Conservation (phyloP, 164 flowering plant species). For the Warburgia ugandensis region DNA sequence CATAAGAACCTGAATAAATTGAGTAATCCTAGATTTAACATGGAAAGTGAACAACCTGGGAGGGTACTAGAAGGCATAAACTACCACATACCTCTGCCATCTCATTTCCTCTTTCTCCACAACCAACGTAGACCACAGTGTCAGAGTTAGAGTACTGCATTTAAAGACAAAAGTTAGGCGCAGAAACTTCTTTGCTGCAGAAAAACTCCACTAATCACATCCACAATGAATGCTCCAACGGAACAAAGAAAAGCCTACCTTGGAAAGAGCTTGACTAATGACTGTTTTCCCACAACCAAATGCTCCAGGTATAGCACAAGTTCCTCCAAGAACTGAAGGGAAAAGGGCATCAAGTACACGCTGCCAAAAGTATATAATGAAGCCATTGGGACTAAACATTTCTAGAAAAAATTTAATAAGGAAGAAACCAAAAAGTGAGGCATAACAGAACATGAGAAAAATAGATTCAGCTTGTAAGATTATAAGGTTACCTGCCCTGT, state of each 20-base stretch:
- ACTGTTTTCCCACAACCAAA: slow-evolving; percentile 99
- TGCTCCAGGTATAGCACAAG: slow-evolving; percentile 99
- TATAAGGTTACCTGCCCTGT: slow-evolving; percentile 79
- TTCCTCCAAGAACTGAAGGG: slow-evolving; percentile 99
- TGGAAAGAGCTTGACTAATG: slow-evolving; percentile 99
- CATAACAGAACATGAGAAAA: background rate
- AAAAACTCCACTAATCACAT: slow-evolving; percentile 1
- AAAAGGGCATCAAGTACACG: slow-evolving; percentile 99
- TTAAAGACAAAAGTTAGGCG: slow-evolving; percentile 5
- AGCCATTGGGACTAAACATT: slow-evolving; percentile 11
- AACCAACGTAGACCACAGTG: slow-evolving; percentile 98
- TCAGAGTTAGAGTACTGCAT: slow-evolving; percentile 98
- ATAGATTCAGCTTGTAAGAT: background rate
- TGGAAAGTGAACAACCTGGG: background rate
- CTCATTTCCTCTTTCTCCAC: slow-evolving; percentile 99
- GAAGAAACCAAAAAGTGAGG: background rate
- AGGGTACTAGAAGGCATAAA: background rate
- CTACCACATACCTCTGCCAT: slow-evolving; percentile 84
- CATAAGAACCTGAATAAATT: slow-evolving; percentile 77
- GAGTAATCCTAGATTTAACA: background rate
- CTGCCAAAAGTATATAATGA: slow-evolving; percentile 29
- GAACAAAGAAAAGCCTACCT: slow-evolving; percentile 38
- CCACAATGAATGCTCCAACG: background rate
- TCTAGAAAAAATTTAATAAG: background rate
- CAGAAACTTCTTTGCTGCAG: background rate